Conservation (phyloP, 1,139 yeast species). For the Pneumocystis murina region DNA sequence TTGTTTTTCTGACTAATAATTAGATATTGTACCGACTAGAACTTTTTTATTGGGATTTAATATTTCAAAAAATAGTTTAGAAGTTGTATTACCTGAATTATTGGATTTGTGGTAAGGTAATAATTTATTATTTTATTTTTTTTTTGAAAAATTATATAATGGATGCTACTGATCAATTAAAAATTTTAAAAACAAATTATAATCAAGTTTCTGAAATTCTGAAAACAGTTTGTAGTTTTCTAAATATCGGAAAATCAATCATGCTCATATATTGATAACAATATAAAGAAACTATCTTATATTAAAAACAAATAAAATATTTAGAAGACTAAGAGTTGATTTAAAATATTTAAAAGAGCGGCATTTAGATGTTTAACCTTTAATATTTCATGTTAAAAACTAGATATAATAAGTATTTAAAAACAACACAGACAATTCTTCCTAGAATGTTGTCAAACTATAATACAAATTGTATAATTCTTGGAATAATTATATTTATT, state of each 20-base stretch:
- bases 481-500: conserved; percentile 30
- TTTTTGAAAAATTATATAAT: conserved; percentile 52
- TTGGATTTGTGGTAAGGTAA: conserved; percentile 11
- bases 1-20: conserved; percentile 54
- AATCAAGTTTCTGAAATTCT: not conserved
- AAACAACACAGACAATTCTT: conserved; percentile 38
- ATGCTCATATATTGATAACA: not conserved
- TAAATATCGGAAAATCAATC: not conserved
- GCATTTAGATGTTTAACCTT: not conserved
- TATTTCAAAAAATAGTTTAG: conserved; percentile 74
- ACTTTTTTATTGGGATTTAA: conserved; percentile 61
- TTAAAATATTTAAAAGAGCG: not conserved
- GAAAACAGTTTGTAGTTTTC: not conserved
- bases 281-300: not conserved
- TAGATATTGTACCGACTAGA: conserved; percentile 79
- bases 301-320: not conserved
- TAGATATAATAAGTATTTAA: conserved; percentile 30
- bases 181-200: not conserved
- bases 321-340: conserved; percentile 1
- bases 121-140: conserved; percentile 31
- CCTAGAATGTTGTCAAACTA: conserved; percentile 64
- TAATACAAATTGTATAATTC: conserved; percentile 35
- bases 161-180: conserved; percentile 18
- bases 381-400: conserved; percentile 1
- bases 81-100: conserved; percentile 48